Base-by-base conservation (phyloP, 2,329 filamentous ascomycete genomes). In the Ascomycota sp. region DNA sequence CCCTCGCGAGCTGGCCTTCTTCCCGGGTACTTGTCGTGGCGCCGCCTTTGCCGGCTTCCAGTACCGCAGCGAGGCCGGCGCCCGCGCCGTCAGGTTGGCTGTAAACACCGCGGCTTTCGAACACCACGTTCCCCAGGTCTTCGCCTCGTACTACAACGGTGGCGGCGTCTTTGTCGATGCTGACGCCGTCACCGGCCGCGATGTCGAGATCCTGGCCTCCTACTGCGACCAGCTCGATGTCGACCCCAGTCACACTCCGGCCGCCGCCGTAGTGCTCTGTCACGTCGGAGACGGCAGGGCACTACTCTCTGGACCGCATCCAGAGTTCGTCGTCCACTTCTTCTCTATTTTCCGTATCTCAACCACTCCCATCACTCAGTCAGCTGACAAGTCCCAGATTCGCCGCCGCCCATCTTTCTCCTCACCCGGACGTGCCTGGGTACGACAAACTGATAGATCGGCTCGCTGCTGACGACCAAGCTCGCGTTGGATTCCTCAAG, bases 91-190 rank as follows among this genome's bases (percentile, higher is more conserved):
- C 1, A 62, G 66, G 37, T 44, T 95, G 31, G 65, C 61, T 34
- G 71, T 89, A 9, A 59, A 67, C 9, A 71, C 69, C 40, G 61
- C 61, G 2, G 58, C 61, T 0, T 69, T 91, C 38, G 52, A 56
- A 0, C 64, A 59, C 0, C 54, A 57, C 4, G 50, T 76, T 1
- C 67, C 74, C 0, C 64, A 70, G 1, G 58, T 61, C 1, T 80
- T 92, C 38, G 61, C 64, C 35, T 75, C 72, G 10, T 98, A 98
- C 49, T 93, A 86, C 52, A 98, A 98, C 44, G 89, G 89, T 1
- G 89, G 89, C 1, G 84, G 89, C 4, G 72, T 92, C 1, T 98
- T 95, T 56, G 80, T 92, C 1, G 76, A 89, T 54, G 76, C 78
- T 2, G 62, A 65, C 3, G 68, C 64, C 31, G 61, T 70, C 36